phyloP scores from a whole-genome alignment of 345 rosid species.

The Camelina laxa region DNA sequence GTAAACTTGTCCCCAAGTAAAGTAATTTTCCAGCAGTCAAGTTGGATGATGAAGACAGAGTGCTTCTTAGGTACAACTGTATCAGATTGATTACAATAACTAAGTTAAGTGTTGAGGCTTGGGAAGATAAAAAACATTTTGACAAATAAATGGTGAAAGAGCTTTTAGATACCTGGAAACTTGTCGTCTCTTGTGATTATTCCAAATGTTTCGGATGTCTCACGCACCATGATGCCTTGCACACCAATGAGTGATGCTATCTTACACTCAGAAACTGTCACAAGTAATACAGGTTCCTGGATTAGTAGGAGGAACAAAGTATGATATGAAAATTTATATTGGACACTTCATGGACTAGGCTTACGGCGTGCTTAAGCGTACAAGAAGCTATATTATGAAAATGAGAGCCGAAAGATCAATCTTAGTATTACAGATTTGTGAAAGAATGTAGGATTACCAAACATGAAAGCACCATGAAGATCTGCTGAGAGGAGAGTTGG shows the following conservation, averaged over 20 bases:
- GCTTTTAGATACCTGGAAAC: slow-evolving; percentile 54
- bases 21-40: slow-evolving; percentile 81
- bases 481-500: slow-evolving; percentile 60
- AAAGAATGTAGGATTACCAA: slow-evolving; percentile 48
- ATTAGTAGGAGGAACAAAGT: not conserved
- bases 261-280: slow-evolving; percentile 80
- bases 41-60: slow-evolving; percentile 73
- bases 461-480: slow-evolving; percentile 71
- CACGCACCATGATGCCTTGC: slow-evolving; percentile 84
- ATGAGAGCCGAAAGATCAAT: slow-evolving; percentile 3
- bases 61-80: slow-evolving; percentile 84
- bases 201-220: slow-evolving; percentile 89
- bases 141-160: not conserved
- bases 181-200: slow-evolving; percentile 68
- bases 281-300: not conserved
- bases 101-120: not conserved
- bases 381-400: slow-evolving; percentile 1
- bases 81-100: not conserved
- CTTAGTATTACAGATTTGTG: slow-evolving; percentile 1
- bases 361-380: not conserved
- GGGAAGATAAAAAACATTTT: not conserved
- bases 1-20: slow-evolving; percentile 79
- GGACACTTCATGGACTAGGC: slow-evolving; percentile 2
- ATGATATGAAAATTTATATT: not conserved
- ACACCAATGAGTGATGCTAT: slow-evolving; percentile 64